Evolutionary conservation across 805 yeast species (phyloP).

Genomic region (Wickerhamomyces bovis): DNA sequence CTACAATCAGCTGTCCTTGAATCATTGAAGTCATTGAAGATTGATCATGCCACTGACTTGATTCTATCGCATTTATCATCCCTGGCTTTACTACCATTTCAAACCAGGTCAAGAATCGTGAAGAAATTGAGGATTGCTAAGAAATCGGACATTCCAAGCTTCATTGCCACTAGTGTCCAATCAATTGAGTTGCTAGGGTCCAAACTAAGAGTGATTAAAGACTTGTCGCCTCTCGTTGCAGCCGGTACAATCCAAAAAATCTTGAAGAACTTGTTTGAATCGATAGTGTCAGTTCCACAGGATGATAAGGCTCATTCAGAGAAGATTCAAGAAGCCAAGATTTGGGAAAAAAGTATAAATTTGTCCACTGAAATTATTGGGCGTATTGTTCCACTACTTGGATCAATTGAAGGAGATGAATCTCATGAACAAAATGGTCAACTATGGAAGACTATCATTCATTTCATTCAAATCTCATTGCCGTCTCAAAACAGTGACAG

Average conservation of each 20-base stretch:
- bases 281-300: conserved; percentile 38
- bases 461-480: conserved; percentile 36
- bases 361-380: conserved; percentile 32
- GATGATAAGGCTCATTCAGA: conserved; percentile 21
- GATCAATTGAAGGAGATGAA: conserved; percentile 5
- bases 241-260: conserved; percentile 43
- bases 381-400: conserved; percentile 20
- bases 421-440: conserved; percentile 8
- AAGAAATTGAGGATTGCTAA: conserved; percentile 41
- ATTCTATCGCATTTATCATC: conserved; percentile 49
- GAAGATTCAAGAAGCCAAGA: conserved; percentile 20
- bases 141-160: conserved; percentile 49
- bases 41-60: conserved; percentile 35
- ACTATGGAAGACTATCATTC: conserved; percentile 38
- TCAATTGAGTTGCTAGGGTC: conserved; percentile 37
- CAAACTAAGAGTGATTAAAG: conserved; percentile 28
- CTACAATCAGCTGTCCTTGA: conserved; percentile 57
- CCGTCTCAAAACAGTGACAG: conserved; percentile 22
- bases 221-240: conserved; percentile 32
- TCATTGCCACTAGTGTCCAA: conserved; percentile 49
- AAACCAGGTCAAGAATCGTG: conserved; percentile 50
- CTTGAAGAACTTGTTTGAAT: conserved; percentile 45
- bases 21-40: conserved; percentile 32
- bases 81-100: conserved; percentile 54
- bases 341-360: conserved; percentile 51